Base-by-base conservation (phyloP, 83 land plant species). In the Picea abies region DNA sequence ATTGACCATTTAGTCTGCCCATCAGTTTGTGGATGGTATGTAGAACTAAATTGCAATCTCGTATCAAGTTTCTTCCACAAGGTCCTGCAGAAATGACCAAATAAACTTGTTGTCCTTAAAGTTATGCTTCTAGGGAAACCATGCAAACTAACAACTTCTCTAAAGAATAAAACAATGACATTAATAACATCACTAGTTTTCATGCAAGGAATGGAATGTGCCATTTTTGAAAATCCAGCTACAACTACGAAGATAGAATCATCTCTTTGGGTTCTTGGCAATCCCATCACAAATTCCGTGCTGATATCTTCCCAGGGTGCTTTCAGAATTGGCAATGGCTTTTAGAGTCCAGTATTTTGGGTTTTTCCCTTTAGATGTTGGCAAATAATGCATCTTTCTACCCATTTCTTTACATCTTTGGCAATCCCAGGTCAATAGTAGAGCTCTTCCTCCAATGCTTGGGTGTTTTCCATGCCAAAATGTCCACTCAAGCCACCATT, bases 261-360 rank as follows among this genome's bases (percentile, higher is more conserved):
- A 9, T 25, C 44, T 63, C 23, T 22, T 12, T 75, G 0, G 0
- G 68, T 35, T 49, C 22, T 76, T 15, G 70, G 80, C 1, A 76
- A 52, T 10, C 14, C 60, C 3, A 56, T 4, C 12, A 82, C 10
- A 52, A 82, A 82, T 60, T 82, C 84, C 84, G 75, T 82, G 19
- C 64, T 39, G 16, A 82, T 35, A 32, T 63, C 12, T 22, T 82
- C 66, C 67, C 67, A 82, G 20, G 69, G 69, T 64, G 23, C 26
- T 32, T 80, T 35, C 32, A 77, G 86, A 37, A 84, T 80, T 35
- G 61, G 15, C 15, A 85, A 22, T 49, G 79, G 72, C 16, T 81
- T 47, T 14, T 68, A 68, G 4, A 68, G 12, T 11, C 37, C 39
- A 14, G 4, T 32, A 3, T 69, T 32, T 14, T 69, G 41, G 16